These are phyloP conservation scores for Pestalotiopsis sp. DNA, from an alignment of 2,329 filamentous ascomycete species.

Conservation along the genomic window DNA sequence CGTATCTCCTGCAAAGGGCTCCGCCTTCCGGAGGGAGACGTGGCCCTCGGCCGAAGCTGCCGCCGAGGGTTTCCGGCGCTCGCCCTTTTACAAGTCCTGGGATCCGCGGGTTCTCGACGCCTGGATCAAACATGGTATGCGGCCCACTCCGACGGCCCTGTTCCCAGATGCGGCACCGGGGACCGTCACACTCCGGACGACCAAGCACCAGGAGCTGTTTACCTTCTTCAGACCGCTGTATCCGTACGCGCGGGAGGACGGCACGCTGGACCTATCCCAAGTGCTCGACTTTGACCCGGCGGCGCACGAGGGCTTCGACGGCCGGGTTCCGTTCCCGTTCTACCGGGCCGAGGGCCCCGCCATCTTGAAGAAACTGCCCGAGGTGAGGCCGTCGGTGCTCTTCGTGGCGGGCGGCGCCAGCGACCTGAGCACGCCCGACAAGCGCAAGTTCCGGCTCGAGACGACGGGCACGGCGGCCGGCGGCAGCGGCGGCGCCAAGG, in stretches of 20 bases:
- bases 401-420: constrained; percentile 71
- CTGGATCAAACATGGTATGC: constrained; percentile 75
- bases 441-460: constrained; percentile 61
- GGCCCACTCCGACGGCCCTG: constrained; percentile 68
- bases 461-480: constrained; percentile 68
- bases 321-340: constrained; percentile 52
- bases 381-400: constrained; percentile 66
- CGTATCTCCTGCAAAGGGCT: constrained; percentile 57
- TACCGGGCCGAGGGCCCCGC: constrained; percentile 68
- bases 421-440: constrained; percentile 53
- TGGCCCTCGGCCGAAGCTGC: constrained; percentile 81
- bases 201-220: constrained; percentile 86
- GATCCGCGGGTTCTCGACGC: constrained; percentile 77
- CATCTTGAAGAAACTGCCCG: constrained; percentile 59
- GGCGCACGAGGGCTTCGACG: constrained; percentile 36
- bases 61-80: constrained; percentile 65
- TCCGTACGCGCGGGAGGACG: constrained; percentile 42
- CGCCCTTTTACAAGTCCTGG: constrained; percentile 81
- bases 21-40: constrained; percentile 72
- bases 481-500: constrained; percentile 66
- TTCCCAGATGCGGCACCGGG: constrained; percentile 48
- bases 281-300: constrained; percentile 50
- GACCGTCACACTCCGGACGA: constrained; percentile 75
- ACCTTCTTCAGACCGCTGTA: constrained; percentile 71
- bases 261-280: constrained; percentile 43